A percentile compares a stretch with the other conserved stretches of the same genome.
phyloP scores from a whole-genome alignment of 495 filamentous ascomycete genomes.

The Glutinoglossum americanum region DNA sequence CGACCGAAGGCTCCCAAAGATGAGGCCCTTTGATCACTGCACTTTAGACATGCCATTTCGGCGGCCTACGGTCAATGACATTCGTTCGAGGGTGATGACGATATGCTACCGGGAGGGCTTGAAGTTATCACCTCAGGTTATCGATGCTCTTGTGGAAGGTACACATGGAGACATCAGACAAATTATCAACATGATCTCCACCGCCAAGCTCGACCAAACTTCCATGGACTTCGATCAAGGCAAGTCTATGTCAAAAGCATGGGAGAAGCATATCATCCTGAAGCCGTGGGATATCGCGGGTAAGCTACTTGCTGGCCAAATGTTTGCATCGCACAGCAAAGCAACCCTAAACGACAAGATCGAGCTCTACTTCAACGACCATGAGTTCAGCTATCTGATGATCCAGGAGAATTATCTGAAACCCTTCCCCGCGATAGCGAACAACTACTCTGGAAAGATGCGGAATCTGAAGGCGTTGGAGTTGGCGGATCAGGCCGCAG shows the following conservation, averaged over 20 bases:
- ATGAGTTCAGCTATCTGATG: slow-evolving; percentile 92
- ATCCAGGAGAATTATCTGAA: slow-evolving; percentile 93
- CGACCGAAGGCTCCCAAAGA: slow-evolving; percentile 76
- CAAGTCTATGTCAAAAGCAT: slow-evolving; percentile 85
- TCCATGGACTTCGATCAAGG: slow-evolving; percentile 61
- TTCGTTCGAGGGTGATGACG: slow-evolving; percentile 75
- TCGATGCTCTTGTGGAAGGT: slow-evolving; percentile 88
- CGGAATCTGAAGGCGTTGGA: slow-evolving; percentile 61
- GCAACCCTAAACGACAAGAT: slow-evolving; percentile 88
- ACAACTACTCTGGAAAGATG: slow-evolving; percentile 35
- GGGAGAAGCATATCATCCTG: slow-evolving; percentile 91
- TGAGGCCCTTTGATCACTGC: slow-evolving; percentile 87
- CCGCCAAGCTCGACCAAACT: slow-evolving; percentile 66
- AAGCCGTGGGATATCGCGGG: slow-evolving; percentile 96
- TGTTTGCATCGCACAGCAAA: slow-evolving; percentile 65
- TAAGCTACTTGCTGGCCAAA: slow-evolving; percentile 72
- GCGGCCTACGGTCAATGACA: slow-evolving; percentile 71
- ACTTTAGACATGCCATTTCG: slow-evolving; percentile 70
- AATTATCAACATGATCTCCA: slow-evolving; percentile 95
- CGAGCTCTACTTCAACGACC: slow-evolving; percentile 97
- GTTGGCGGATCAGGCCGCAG: slow-evolving; percentile 64
- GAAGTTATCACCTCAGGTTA: slow-evolving; percentile 65
- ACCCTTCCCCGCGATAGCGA: slow-evolving; percentile 46
- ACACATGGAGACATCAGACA: slow-evolving; percentile 90
- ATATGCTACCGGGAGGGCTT: slow-evolving; percentile 84